Base-by-base conservation (phyloP, 495 filamentous ascomycete species). In the Penicillium samsonianum region DNA sequence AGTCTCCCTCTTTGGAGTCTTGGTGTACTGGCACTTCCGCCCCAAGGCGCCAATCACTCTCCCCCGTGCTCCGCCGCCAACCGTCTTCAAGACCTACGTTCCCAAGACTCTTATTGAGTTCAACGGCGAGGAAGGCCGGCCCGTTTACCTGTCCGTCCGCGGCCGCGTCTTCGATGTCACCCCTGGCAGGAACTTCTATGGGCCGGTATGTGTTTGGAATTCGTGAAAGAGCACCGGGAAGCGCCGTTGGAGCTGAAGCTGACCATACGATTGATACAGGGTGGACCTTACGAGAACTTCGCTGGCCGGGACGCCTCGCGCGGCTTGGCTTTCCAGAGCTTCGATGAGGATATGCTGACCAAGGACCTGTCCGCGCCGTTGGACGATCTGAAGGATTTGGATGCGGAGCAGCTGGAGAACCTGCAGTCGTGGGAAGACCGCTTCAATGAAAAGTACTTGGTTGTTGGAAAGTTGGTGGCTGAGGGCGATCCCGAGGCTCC, bases 291-390 rank as follows among this genome's bases (percentile, higher is more conserved):
- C 71, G 87, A 86, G 69, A 96, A 96, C 75, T 97, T 97, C 61
- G 92, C 92, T 1, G 92, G 92, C 9, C 84, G 90, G n/a, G 92
- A 97, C 65, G 94, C 94, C n/a, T 90, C 84, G 53, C 82, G 94
- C 45, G 94, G 94, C 10, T 75, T 98, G 59, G 95, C 94, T 4
- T 89, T 82, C 73, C 90, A 91, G 61, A 96, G 91, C 75, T 98
- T 98, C 70, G 95, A 97, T 67, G 87, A 91, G 78, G 88, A 91
- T 5, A 96, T 98, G 94, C 75, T 98, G 77, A 98, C 94, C 35
- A 88, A 95, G 77, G 89, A 96, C 70, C 73, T 98, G 50, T 82
- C 92, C 42, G 91, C 84, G 4, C 92, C 92, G 23, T 74, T 98
- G 56, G 95, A 98, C 72, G 86, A 80, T 45, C 80, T 98, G 23